These are phyloP conservation scores for Calonectria pteridis DNA, from an alignment of 2,329 filamentous ascomycete species.

Conservation along the genomic window DNA sequence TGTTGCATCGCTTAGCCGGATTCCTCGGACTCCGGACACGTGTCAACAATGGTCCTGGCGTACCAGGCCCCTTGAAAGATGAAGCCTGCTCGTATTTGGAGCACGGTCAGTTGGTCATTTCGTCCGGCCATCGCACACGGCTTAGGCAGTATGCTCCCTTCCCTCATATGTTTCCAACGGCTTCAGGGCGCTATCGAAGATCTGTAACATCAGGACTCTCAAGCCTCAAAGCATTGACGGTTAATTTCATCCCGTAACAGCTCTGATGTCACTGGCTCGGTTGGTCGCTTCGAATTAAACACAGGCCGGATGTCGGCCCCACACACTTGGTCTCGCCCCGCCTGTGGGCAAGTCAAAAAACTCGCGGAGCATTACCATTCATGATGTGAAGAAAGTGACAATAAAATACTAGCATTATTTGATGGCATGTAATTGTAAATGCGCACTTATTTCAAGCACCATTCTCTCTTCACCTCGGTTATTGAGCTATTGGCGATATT, in stretches of 20 bases:
- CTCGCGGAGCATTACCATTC: background rate
- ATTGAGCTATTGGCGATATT: background rate
- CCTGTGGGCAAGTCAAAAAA: background rate
- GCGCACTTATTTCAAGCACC: background rate
- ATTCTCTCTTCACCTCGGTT: background rate
- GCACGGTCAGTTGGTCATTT: background rate
- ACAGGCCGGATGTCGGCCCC: background rate
- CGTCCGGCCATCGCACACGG: background rate
- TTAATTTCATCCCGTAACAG: background rate
- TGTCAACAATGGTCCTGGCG: background rate
- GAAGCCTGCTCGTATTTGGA: background rate
- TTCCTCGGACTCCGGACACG: background rate
- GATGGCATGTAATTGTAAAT: background rate
- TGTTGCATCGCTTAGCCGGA: background rate
- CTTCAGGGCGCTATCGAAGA: background rate
- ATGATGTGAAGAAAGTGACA: background rate
- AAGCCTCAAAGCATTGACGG: background rate
- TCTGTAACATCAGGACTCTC: background rate
- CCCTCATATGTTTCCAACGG: background rate
- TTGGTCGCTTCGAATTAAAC: background rate
- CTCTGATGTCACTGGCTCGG: background rate
- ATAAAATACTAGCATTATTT: background rate
- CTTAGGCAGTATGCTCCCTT: background rate
- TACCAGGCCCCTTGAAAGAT: background rate
- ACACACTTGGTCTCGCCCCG: background rate